Evolutionary conservation across 345 rosid species (phyloP), one percentile per base, ranked within the genome.

Genomic region (Salix dunnii): DNA sequence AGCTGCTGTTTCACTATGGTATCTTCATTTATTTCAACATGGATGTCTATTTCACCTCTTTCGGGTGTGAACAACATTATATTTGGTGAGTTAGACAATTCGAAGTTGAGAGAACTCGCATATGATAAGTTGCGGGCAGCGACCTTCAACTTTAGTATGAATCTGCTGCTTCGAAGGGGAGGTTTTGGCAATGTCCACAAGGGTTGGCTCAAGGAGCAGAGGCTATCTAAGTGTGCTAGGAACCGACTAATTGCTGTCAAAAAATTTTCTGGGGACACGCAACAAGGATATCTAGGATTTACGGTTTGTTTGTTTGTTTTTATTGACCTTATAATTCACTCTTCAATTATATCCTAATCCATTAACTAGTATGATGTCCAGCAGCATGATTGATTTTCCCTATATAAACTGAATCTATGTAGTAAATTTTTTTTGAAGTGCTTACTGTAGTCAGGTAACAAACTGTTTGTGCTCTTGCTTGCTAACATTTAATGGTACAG

Each of bases 51-150:
- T 60, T 74, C 31, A 20, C 69, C 79, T 27, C 3, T 76, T 35
- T 76, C 62, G 69, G 68, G 25, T 23, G 46, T 30, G 18, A 14
- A 14, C 46, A 70, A 70, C 35, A 3, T 16, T 9, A 14, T 60
- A 76, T 16, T 9, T 12, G 62, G 16, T 74, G 43, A 16, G 61
- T 70, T 61, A 42, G 62, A 13, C 0, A 7, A 60, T 6, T 61
- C 70, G 16, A 33, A 68, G 53, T 31, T 66, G 48, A 65, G 48
- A 35, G 21, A 16, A 33, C 35, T 75, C 65, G 35, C 71, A 21
- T 8, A 35, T 76, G 40, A 67, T 4, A 53, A 77, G 72, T 10
- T 77, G 66, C 49, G 53, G 48, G 67, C 67, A 36, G 78, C 78
- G 27, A 68, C 78, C 71, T 16, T 7, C 12, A 53, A 53, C 35